Evolutionary conservation across 2,329 filamentous ascomycete species (phyloP).

Genomic region (Apiospora malaysiana): DNA sequence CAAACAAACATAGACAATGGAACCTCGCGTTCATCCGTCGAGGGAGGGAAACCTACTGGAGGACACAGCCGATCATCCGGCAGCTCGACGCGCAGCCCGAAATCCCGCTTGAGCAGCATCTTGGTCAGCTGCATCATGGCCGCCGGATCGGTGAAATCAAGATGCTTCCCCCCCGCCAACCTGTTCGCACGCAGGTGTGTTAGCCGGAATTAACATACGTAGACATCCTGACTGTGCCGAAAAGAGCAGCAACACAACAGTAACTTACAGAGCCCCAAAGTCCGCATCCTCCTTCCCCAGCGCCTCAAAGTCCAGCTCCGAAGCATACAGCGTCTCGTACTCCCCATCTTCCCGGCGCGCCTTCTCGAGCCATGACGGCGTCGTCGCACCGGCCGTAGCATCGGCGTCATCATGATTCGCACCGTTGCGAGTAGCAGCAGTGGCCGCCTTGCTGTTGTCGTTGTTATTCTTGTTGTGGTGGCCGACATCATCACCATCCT

Average conservation of each 20-base stretch:
- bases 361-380: background rate
- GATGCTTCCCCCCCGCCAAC: conserved; percentile 47
- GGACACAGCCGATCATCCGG: conserved; percentile 85
- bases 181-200: conserved; percentile 28
- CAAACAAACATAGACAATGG: background rate
- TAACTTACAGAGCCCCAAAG: conserved; percentile 31
- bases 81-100: conserved; percentile 72
- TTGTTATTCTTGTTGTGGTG: too few relatives aligned
- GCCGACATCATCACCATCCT: too few relatives aligned
- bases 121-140: conserved; percentile 83
- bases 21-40: background rate
- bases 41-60: conserved; percentile 47
- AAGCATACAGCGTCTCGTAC: conserved; percentile 34
- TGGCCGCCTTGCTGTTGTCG: background rate
- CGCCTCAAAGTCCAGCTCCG: conserved; percentile 33
- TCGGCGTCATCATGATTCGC: background rate
- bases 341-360: conserved; percentile 30
- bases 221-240: too few relatives aligned
- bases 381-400: too few relatives aligned
- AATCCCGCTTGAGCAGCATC: conserved; percentile 77
- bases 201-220: background rate
- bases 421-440: background rate
- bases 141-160: conserved; percentile 82
- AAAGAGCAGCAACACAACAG: background rate
- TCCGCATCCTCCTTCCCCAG: conserved; percentile 34